Evolutionary conservation across 208 protist species (phyloP).

Genomic region (Wallacemonas sp.): DNA sequence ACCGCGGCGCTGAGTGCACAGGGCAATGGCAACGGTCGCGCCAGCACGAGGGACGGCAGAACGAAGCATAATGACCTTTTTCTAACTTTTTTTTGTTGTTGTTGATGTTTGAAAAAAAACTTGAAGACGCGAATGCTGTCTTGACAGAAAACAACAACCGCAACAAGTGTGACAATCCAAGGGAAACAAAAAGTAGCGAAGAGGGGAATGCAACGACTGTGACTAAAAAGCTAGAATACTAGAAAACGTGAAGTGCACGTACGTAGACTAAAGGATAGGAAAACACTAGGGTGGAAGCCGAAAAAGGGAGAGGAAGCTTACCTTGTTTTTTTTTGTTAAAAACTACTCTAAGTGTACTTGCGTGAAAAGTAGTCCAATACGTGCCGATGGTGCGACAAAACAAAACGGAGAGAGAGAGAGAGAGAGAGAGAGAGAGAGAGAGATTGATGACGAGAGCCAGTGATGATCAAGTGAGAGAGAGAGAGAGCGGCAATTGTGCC

Average conservation of each 20-base stretch:
- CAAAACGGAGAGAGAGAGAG: not conserved
- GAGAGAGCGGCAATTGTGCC: not conserved
- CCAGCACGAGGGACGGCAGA: not conserved
- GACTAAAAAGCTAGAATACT: not conserved
- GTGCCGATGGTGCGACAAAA: no score
- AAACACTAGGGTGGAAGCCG: no score
- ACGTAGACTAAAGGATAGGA: not conserved
- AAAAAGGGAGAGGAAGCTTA: conserved; percentile 2
- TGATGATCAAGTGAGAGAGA: not conserved
- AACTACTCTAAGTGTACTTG: not conserved
- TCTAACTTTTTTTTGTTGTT: not conserved
- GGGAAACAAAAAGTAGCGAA: no score
- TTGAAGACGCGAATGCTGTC: not conserved
- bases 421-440: conserved; percentile 11
- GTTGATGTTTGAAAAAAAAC: not conserved
- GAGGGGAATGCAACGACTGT: no score
- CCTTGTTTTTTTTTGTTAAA: not conserved
- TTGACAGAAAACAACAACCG: no score
- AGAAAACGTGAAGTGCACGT: not conserved
- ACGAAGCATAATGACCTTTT: conserved; percentile 11
- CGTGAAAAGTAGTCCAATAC: not conserved
- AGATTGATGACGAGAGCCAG: not conserved
- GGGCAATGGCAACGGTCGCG: not conserved
- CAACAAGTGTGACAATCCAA: no score
- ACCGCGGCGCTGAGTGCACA: conserved; percentile 33